These are phyloP conservation scores for Hagleromyces aurorensis DNA, from an alignment of 805 yeast genomes.

Conservation along the genomic window DNA sequence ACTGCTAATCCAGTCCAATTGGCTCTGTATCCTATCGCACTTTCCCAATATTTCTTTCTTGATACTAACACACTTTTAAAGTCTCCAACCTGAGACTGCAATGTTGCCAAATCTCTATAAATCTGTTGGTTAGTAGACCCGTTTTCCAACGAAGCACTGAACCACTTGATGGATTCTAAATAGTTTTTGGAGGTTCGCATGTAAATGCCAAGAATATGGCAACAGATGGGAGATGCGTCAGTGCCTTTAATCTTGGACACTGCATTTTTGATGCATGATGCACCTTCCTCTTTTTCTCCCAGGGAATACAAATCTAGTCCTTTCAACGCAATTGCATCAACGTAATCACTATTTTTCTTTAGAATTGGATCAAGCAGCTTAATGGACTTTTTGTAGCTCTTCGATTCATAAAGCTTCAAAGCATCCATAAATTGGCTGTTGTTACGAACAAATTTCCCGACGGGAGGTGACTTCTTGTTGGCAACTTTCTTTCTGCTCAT, in stretches of 20 bases:
- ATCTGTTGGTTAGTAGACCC: constrained; percentile 75
- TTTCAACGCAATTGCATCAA: constrained; percentile 78
- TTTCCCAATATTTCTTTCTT: constrained; percentile 61
- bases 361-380: constrained; percentile 66
- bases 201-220: constrained; percentile 82
- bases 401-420: constrained; percentile 69
- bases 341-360: constrained; percentile 67
- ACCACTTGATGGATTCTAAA: constrained; percentile 70
- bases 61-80: constrained; percentile 53
- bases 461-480: constrained; percentile 2
- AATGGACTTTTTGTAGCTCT: constrained; percentile 81
- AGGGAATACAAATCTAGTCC: constrained; percentile 58
- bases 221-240: constrained; percentile 52
- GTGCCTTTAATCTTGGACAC: constrained; percentile 43
- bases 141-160: constrained; percentile 62
- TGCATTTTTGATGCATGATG: constrained; percentile 52
- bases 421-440: constrained; percentile 76
- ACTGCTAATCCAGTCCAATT: constrained; percentile 86
- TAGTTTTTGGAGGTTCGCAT: constrained; percentile 65
- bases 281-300: constrained; percentile 58
- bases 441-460: constrained; percentile 3
- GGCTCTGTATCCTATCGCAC: constrained; percentile 74
- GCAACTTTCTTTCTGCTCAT: no score
- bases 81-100: constrained; percentile 77
- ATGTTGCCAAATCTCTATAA: constrained; percentile 69